phyloP scores from a whole-genome alignment of 495 filamentous ascomycete species.

The Aspergillus affinis region DNA sequence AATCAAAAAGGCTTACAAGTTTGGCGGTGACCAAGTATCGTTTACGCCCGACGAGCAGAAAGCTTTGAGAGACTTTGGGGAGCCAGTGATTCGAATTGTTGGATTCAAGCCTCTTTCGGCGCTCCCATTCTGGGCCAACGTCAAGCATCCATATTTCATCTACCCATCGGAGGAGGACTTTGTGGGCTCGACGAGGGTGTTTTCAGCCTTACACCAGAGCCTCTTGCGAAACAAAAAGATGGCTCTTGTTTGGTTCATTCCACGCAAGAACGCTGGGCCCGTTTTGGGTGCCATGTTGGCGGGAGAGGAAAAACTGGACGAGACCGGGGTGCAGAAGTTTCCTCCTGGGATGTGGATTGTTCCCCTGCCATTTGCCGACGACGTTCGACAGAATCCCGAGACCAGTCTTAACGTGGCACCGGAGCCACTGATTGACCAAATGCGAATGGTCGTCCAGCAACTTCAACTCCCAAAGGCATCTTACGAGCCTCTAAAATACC shows the following conservation, averaged over 20 bases:
- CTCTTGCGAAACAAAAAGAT: conserved; percentile 74
- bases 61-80: conserved; percentile 71
- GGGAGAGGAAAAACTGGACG: conserved; percentile 63
- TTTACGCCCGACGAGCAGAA: conserved; percentile 84
- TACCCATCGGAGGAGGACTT: conserved; percentile 91
- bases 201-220: conserved; percentile 87
- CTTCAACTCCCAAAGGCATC: conserved; percentile 83
- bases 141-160: conserved; percentile 84
- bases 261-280: conserved; percentile 75
- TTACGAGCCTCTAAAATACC: conserved; percentile 84
- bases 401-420: conserved; percentile 57
- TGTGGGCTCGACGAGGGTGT: conserved; percentile 88
- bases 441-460: conserved; percentile 79
- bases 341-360: conserved; percentile 89
- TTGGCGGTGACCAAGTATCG: conserved; percentile 83
- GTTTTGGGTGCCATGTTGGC: conserved; percentile 78
- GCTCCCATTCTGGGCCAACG: conserved; percentile 81
- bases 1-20: conserved; percentile 91
- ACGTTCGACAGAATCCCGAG: conserved; percentile 73
- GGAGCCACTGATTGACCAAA: conserved; percentile 70
- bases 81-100: conserved; percentile 82
- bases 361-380: conserved; percentile 87
- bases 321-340: conserved; percentile 63
- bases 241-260: conserved; percentile 85
- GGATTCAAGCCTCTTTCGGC: conserved; percentile 84